Percentiles rank a stretch among this genome's conserved stretches.
These are phyloP conservation scores for Abrus pulchellus DNA, from an alignment of 306 rosid species.

Conservation along the genomic window DNA sequence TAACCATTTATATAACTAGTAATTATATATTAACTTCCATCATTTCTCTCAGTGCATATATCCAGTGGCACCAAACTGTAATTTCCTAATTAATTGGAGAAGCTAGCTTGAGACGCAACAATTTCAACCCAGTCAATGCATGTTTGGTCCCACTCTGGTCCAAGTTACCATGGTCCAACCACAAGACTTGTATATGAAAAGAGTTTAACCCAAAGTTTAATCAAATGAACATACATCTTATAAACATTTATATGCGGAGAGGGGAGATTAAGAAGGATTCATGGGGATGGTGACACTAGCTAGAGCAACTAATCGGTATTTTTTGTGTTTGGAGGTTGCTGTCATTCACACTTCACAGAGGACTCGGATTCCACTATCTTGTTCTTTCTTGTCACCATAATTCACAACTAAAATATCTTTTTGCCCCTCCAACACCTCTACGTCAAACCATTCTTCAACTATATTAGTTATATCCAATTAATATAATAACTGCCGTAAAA, in stretches of 20 bases:
- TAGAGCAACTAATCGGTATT: slow-evolving; percentile 45
- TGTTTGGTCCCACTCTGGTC: slow-evolving; percentile 56
- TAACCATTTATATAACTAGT: background rate
- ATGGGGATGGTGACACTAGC: slow-evolving; percentile 54
- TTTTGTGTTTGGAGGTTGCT: slow-evolving; percentile 55
- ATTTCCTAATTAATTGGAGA: slow-evolving; percentile 51
- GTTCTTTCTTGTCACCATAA: slow-evolving; percentile 42
- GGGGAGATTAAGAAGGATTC: slow-evolving; percentile 35
- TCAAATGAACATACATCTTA: background rate
- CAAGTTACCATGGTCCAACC: slow-evolving; percentile 36
- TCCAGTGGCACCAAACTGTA: slow-evolving; percentile 11
- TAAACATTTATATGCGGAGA: background rate
- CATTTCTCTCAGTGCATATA: background rate
- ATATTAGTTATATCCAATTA: background rate
- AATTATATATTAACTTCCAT: background rate
- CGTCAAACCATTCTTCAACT: slow-evolving; percentile 19
- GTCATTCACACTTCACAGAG: slow-evolving; percentile 48
- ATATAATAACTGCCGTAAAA: background rate
- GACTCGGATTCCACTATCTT: slow-evolving; percentile 54
- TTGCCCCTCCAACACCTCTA: background rate
- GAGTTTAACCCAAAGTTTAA: slow-evolving; percentile 35
- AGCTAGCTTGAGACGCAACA: slow-evolving; percentile 40
- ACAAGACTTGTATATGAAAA: slow-evolving; percentile 29
- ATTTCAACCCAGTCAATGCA: slow-evolving; percentile 46
- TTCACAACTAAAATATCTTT: slow-evolving; percentile 42